These are phyloP conservation scores for Nigrograna mackinnonii DNA, from an alignment of 2,329 filamentous ascomycete genomes.

Conservation along the genomic window DNA sequence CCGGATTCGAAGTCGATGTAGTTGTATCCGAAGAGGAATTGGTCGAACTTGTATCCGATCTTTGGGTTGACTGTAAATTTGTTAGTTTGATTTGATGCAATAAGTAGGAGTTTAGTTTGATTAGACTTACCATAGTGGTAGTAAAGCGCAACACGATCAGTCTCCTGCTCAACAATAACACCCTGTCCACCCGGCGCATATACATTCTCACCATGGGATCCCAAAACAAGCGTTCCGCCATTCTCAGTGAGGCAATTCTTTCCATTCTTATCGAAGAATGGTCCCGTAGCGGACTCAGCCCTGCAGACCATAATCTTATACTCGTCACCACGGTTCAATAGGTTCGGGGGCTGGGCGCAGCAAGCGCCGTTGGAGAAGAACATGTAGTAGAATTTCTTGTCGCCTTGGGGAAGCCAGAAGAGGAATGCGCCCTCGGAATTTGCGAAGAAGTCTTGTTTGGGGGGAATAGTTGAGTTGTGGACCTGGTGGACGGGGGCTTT, in stretches of 20 bases:
- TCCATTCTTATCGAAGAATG: conserved; percentile 46
- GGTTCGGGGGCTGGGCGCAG: conserved; percentile 56
- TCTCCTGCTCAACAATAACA: conserved; percentile 18
- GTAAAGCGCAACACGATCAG: conserved; percentile 24
- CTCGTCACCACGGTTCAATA: conserved; percentile 58
- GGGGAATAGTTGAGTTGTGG: conserved; percentile 15
- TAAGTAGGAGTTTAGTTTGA: conserved; percentile 5
- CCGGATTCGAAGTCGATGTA: conserved; percentile 29
- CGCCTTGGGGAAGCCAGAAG: conserved; percentile 42
- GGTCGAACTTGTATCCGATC: conserved; percentile 22
- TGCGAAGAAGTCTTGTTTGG: conserved; percentile 10
- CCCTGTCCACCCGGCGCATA: conserved; percentile 40
- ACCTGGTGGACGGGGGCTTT: conserved; percentile 14
- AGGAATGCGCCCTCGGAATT: conserved; percentile 57
- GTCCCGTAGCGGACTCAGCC: conserved; percentile 51
- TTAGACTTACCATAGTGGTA: conserved; percentile 34
- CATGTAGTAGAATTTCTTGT: conserved; percentile 58
- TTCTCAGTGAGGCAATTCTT: conserved; percentile 49
- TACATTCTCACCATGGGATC: conserved; percentile 55
- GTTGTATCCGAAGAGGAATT: conserved; percentile 37
- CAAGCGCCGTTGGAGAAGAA: conserved; percentile 65
- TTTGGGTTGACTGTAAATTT: conserved; percentile 21
- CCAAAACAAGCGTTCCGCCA: conserved; percentile 64
- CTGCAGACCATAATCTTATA: conserved; percentile 68
- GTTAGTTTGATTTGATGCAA: too few relatives aligned